phyloP scores from a whole-genome alignment of 208 protist species.

The Leishmania aethiopica region DNA sequence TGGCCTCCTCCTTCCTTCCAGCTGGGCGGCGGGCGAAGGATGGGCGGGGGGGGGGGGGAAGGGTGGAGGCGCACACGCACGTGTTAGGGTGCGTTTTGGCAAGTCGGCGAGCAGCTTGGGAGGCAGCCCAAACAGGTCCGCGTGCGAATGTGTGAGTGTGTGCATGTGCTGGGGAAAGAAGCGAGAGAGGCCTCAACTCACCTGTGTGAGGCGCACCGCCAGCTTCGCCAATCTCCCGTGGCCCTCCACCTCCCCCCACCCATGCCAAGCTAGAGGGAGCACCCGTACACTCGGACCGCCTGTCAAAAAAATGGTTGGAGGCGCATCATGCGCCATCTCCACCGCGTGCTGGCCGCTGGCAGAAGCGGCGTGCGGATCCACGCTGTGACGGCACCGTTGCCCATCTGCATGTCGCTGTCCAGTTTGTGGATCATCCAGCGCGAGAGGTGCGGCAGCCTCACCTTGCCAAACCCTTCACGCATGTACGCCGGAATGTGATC shows the following conservation, averaged over 20 bases:
- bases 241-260: neutral
- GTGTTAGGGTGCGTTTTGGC: neutral
- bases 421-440: constrained; percentile 87
- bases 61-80: neutral
- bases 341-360: constrained; percentile 37
- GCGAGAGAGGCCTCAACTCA: neutral
- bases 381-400: constrained; percentile 68
- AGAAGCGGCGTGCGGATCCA: constrained; percentile 74
- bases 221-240: neutral
- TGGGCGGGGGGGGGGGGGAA: neutral
- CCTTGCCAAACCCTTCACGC: constrained; percentile 78
- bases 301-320: constrained; percentile 48
- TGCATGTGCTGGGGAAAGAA: neutral
- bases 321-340: constrained; percentile 64
- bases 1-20: neutral
- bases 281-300: too few species aligned
- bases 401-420: constrained; percentile 85
- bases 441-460: constrained; percentile 70
- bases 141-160: neutral
- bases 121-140: neutral
- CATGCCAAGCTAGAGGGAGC: neutral
- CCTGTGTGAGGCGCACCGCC: neutral
- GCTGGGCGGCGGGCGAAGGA: neutral
- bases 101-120: neutral
- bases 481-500: constrained; percentile 72